Percentiles rank a stretch among this genome's conserved stretches.
These are phyloP conservation scores for Hygrocybe punicea DNA, from an alignment of 768 basidiomycete species.

Conservation along the genomic window DNA sequence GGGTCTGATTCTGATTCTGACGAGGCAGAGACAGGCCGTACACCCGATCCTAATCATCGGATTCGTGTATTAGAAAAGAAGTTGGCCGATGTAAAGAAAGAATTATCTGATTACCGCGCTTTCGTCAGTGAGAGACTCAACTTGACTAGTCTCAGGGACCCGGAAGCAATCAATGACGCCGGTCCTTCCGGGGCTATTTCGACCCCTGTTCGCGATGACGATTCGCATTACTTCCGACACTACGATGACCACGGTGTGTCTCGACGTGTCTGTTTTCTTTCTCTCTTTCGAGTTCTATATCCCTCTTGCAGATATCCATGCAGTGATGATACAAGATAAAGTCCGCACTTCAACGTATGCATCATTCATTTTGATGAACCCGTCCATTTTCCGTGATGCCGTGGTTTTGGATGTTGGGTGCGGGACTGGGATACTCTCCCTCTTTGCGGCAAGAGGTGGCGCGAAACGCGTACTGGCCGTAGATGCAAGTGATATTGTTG, in stretches of 20 bases:
- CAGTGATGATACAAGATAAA: constrained; percentile 94
- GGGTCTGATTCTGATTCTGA: constrained; percentile 75
- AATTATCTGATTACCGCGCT: constrained; percentile 58
- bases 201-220: constrained; percentile 65
- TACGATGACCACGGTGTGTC: constrained; percentile 80
- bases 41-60: constrained; percentile 37
- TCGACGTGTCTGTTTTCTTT: constrained; percentile 1
- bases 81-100: constrained; percentile 54
- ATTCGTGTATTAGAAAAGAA: constrained; percentile 62
- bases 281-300: not conserved
- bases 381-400: constrained; percentile 75
- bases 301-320: constrained; percentile 72
- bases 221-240: constrained; percentile 90
- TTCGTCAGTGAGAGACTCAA: constrained; percentile 56
- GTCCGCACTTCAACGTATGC: constrained; percentile 93
- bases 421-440: constrained; percentile 88
- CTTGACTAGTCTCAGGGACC: constrained; percentile 41
- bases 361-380: constrained; percentile 82
- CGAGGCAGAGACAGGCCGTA: constrained; percentile 6
- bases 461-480: constrained; percentile 89
- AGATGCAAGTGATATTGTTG: constrained; percentile 82
- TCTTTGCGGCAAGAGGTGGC: constrained; percentile 86
- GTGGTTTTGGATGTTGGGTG: constrained; percentile 94
- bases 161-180: constrained; percentile 40
- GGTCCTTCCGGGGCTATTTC: constrained; percentile 21